Percentiles rank a stretch among this genome's conserved stretches.
phyloP scores from a whole-genome alignment of 2,329 filamentous ascomycete species.

The Tolypocladium inflatum region DNA sequence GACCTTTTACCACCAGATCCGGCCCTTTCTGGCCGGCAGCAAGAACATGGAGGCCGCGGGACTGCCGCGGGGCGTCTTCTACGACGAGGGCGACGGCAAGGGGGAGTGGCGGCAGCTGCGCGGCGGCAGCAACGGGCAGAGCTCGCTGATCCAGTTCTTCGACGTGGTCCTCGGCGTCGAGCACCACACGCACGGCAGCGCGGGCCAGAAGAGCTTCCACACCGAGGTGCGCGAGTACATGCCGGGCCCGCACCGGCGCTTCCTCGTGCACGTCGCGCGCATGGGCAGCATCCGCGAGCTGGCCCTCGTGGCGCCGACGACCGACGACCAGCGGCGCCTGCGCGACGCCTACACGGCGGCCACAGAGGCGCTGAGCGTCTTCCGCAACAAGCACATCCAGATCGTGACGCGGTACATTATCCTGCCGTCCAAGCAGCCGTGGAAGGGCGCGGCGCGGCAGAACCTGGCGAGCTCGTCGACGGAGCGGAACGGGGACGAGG shows the following conservation, averaged over 20 bases:
- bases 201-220: constrained; percentile 32
- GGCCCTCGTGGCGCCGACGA: constrained; percentile 45
- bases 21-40: constrained; percentile 81
- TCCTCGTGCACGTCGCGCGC: constrained; percentile 60
- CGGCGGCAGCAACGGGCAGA: constrained; percentile 92
- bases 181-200: constrained; percentile 43
- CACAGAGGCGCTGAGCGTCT: constrained; percentile 61
- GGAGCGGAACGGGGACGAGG: constrained; percentile 17
- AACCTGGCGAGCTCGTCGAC: constrained; percentile 38
- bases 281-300: constrained; percentile 68
- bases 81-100: constrained; percentile 61
- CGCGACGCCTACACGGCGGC: constrained; percentile 56
- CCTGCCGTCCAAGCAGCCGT: constrained; percentile 52
- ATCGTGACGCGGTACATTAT: constrained; percentile 90
- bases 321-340: constrained; percentile 35
- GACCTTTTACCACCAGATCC: constrained; percentile 81
- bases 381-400: constrained; percentile 80
- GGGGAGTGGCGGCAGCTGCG: constrained; percentile 66
- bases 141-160: constrained; percentile 86
- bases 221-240: constrained; percentile 79
- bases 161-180: constrained; percentile 79
- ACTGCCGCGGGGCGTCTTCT: constrained; percentile 73
- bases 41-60: constrained; percentile 87
- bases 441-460: constrained; percentile 15
- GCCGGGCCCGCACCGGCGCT: constrained; percentile 73